Evolutionary conservation across 1,284 basidiomycete species (phyloP).

Genomic region (Ganoderma sp.): DNA sequence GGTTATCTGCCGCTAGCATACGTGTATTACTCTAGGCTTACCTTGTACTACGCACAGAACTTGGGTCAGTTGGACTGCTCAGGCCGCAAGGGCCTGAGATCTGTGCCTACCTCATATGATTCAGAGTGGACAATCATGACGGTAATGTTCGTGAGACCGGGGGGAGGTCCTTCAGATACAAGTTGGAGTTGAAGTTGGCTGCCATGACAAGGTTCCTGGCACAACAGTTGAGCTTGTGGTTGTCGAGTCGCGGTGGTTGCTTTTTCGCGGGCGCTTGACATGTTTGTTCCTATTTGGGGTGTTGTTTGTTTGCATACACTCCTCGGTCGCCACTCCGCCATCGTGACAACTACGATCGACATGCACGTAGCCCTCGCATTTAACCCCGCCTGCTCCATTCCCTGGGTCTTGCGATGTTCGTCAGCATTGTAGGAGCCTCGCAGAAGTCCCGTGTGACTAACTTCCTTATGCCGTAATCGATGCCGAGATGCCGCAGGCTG

Average conservation of each 20-base stretch:
- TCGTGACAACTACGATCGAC: not conserved
- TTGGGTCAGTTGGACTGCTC: no score
- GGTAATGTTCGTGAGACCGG: no score
- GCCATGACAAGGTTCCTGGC: not conserved
- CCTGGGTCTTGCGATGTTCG: not conserved
- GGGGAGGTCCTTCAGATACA: no score
- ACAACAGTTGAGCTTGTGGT: not conserved
- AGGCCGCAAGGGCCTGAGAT: no score
- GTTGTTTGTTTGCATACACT: constrained; percentile 1
- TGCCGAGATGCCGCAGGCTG: not conserved
- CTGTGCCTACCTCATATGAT: no score
- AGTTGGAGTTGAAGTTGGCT: not conserved
- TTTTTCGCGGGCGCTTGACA: not conserved
- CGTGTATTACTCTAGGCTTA: no score
- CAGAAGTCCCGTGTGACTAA: not conserved
- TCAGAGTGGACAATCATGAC: no score
- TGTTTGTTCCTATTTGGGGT: constrained; percentile 9
- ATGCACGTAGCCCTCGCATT: not conserved
- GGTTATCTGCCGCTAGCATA: no score
- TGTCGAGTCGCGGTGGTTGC: not conserved
- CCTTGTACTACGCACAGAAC: no score
- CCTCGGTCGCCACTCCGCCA: not conserved
- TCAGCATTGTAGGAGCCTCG: not conserved
- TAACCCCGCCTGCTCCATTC: not conserved
- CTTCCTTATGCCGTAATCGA: not conserved